Evolutionary conservation across 768 basidiomycete genomes (phyloP), one percentile per base, ranked within the genome.

Genomic region (Pisolithus albus): DNA sequence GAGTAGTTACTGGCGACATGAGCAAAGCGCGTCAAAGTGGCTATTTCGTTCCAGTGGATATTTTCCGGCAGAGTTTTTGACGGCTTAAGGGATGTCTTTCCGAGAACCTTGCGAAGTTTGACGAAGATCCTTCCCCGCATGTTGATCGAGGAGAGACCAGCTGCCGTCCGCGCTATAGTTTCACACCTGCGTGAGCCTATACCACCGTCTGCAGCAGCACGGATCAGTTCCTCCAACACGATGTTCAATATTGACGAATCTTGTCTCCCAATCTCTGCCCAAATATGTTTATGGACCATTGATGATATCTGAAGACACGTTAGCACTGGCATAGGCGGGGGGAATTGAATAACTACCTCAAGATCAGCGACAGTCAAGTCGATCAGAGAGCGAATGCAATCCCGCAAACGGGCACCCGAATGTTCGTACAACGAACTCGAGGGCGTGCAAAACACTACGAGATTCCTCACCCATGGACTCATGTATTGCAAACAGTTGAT

Each of bases 381-480:
- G 41, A 91, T 79, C 38, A 95, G 66, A 2, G 82, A 75, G n/a
- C 91, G 80, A 45, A 95, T 75, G 56, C 86, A 86, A 58, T 93
- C 91, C 13, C 89, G 80, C 19, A 94, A 70, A 56, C 84, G 78
- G 10, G 86, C 82, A 8, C 83, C 85, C 1, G 86, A 84, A 26
- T 81, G 78, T 49, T 88, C 86, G 52, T 80, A 88, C 30, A 86
- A 70, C n/a, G 76, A 61, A 56, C 77, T 77, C 2, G 82, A 79
- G 1, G 90, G 83, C 57, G 85, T 84, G 24, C 79, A 77, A 56
- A 88, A 93, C 13, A 73, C 66, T 2, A 79, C 73, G 2, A 96
- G 73, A 60, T 94, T 93, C 63, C 78, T 83, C 39, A 95, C 79
- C 93, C 92, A 96, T 3, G 93, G 92, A 38, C 78, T 81, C 75